These are phyloP conservation scores for Fomitopsis betulina DNA, from an alignment of 1,284 basidiomycete genomes.

Conservation along the genomic window DNA sequence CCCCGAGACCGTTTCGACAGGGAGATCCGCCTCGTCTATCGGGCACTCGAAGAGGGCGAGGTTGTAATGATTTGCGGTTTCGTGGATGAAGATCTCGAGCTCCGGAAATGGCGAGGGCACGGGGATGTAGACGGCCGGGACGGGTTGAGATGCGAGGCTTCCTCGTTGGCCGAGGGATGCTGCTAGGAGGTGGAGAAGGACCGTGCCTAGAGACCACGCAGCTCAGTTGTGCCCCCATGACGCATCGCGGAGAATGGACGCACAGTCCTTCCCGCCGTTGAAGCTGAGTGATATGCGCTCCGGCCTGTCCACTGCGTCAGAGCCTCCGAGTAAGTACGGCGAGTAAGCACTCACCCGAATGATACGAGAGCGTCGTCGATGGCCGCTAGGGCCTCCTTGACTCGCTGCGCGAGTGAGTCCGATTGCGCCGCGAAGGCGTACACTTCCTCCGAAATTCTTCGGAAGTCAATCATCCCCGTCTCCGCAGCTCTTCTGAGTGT, in stretches of 20 bases:
- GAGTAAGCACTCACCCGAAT: background rate
- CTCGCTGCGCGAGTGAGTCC: constrained; percentile 53
- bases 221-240: background rate
- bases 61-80: constrained; percentile 63
- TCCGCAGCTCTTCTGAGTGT: background rate
- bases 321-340: background rate
- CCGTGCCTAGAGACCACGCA: constrained; percentile 63
- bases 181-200: constrained; percentile 87
- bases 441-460: constrained; percentile 46
- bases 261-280: constrained; percentile 98
- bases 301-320: constrained; percentile 36
- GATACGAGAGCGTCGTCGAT: constrained; percentile 62
- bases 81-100: constrained; percentile 82
- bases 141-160: constrained; percentile 37
- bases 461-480: constrained; percentile 15
- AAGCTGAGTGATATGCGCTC: constrained; percentile 83
- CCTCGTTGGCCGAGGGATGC: constrained; percentile 56
- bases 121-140: constrained; percentile 86
- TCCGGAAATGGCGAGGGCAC: constrained; percentile 83
- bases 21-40: constrained; percentile 28
- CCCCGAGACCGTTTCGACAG: constrained; percentile 41
- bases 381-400: constrained; percentile 74
- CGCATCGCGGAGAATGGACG: constrained; percentile 26
- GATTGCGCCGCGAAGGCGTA: constrained; percentile 52
- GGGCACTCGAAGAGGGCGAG: constrained; percentile 72